phyloP scores from a whole-genome alignment of 1,284 basidiomycete genomes.

The Bondarzewia mesenterica region DNA sequence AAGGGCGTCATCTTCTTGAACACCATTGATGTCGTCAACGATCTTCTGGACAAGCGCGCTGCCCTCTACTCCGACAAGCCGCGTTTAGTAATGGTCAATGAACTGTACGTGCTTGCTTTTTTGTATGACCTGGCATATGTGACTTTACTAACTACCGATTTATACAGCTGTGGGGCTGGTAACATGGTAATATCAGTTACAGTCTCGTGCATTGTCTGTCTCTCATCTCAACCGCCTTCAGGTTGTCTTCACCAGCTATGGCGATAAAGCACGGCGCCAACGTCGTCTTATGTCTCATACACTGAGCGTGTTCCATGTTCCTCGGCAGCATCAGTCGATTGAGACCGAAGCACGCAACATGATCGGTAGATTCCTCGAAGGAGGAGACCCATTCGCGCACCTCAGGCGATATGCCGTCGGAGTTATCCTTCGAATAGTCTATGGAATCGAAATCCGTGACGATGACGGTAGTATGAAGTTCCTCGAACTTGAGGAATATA shows the following conservation, averaged over 20 bases:
- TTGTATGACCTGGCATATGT: too few relatives aligned
- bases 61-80: neutral
- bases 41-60: neutral
- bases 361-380: neutral
- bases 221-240: too few relatives aligned
- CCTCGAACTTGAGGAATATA: neutral
- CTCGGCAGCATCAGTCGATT: neutral
- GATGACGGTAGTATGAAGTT: slow-evolving; percentile 1
- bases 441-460: neutral
- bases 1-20: neutral
- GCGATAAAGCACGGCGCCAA: neutral
- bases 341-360: neutral
- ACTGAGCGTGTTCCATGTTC: neutral
- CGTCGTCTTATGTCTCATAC: neutral
- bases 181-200: too few relatives aligned
- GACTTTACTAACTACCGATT: too few relatives aligned
- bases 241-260: slow-evolving; percentile 1
- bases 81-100: neutral
- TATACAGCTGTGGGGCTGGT: neutral
- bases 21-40: neutral
- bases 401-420: neutral
- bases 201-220: too few relatives aligned
- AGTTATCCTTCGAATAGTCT: neutral
- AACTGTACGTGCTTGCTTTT: neutral
- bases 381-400: neutral